Base-by-base conservation (phyloP, 139 green algal species). In the Picochlorum costavermella region DNA sequence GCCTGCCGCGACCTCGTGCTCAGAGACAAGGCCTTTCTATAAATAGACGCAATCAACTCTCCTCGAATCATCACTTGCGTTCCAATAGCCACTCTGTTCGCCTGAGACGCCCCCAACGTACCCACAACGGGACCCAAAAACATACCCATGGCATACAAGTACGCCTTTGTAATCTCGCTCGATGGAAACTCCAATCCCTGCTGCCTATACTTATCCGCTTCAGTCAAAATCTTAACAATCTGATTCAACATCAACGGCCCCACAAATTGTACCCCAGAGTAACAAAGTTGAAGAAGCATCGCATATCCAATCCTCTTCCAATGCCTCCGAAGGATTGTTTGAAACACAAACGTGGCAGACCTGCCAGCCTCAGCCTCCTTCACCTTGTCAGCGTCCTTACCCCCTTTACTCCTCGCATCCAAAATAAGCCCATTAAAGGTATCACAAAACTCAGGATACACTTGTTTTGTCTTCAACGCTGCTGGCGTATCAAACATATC, bases 31-130 rank as follows among this genome's bases (percentile, higher is more conserved):
- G 83, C 85, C 72, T 96, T 96, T 45, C 87, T 70, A 75, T 95
- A 96, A 60, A 96, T 87, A n/a, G 81, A 81, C 17, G 83, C 81
- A 75, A 90, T 95, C 55, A 95, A 73, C 63, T 75, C 64, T 11
- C 73, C 67, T 2, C 78, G 64, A 36, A 84, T 63, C 63, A 71
- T 77, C 62, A 83, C 60, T 60, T 82, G 74, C 2, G 63, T 67
- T 36, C 68, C 68, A 43, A 79, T 71, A 16, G 66, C 59, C 25
- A 82, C 28, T 12, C 77, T 46, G 37, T 74, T 77, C 56, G 68
- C 53, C 55, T 77, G 65, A 6, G 64, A 61, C 4, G 68, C 58
- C 1, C 28, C 36, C 3, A 83, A 37, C 11, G 74, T 69, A 33
- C 77, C 74, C 33, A 82, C 17, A 23, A 83, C 17, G 3, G 77